These are phyloP conservation scores for Arthrobotrys musiformis DNA, from an alignment of 2,329 filamentous ascomycete species.

Conservation along the genomic window DNA sequence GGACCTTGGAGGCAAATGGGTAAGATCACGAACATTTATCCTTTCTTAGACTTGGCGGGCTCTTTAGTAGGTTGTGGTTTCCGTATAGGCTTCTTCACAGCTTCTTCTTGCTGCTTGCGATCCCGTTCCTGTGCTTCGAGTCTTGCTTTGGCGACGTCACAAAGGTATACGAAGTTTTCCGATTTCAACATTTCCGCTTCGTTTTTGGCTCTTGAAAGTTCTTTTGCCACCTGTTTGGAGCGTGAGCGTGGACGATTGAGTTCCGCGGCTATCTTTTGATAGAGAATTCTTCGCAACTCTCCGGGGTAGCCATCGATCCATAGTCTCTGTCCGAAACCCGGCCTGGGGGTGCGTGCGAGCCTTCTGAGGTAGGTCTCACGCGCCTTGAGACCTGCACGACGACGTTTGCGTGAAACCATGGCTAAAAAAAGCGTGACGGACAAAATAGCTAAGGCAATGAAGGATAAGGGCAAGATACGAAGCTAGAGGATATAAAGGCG, in stretches of 20 bases:
- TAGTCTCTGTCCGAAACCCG: constrained; percentile 26
- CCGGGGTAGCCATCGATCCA: constrained; percentile 23
- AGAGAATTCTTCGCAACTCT: neutral
- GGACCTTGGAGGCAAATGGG: no score
- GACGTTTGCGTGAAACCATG: constrained; percentile 31
- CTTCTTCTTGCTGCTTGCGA: no score
- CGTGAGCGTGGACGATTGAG: neutral
- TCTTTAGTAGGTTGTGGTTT: no score
- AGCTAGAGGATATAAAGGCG: no score
- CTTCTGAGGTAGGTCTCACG: constrained; percentile 23
- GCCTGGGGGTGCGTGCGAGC: neutral
- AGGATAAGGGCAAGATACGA: neutral
- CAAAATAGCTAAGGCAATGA: neutral
- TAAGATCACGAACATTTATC: no score
- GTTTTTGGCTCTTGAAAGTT: neutral
- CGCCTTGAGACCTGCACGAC: constrained; percentile 35
- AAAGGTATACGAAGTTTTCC: neutral
- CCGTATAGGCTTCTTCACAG: no score
- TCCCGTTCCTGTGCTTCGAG: no score
- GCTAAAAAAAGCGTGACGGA: neutral
- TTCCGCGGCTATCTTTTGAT: constrained; percentile 17
- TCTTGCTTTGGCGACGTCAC: neutral
- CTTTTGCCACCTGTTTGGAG: neutral
- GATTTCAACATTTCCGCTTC: neutral
- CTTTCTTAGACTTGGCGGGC: no score